These are phyloP conservation scores for Glebionis coronaria DNA, from an alignment of 129 eudicot species.

Conservation along the genomic window DNA sequence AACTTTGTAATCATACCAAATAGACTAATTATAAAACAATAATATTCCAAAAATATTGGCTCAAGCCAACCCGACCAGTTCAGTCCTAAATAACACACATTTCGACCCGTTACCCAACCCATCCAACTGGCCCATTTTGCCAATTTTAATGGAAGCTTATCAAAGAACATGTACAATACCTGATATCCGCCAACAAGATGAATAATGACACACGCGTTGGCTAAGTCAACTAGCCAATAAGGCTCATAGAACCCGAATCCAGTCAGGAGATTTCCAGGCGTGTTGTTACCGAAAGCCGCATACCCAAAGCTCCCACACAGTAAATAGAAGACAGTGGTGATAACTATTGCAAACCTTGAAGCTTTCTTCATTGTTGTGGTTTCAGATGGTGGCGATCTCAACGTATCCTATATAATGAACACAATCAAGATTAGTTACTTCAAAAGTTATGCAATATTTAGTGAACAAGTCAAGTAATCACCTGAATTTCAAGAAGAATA, in stretches of 20 bases:
- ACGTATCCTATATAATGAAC: constrained; percentile 45
- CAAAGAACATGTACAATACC: constrained; percentile 21
- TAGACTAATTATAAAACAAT: background rate
- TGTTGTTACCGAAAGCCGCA: constrained; percentile 59
- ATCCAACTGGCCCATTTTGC: background rate
- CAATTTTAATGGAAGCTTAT: background rate
- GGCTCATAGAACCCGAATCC: constrained; percentile 76
- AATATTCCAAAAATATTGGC: background rate
- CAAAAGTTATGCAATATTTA: constrained; percentile 4
- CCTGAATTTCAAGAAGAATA: constrained; percentile 71
- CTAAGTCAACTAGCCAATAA: constrained; percentile 61
- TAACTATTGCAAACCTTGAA: constrained; percentile 36
- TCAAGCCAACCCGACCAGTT: background rate
- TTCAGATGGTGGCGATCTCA: constrained; percentile 50
- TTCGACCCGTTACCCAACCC: background rate
- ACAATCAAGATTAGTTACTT: constrained; percentile 10
- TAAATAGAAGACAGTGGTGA: constrained; percentile 52
- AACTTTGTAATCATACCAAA: background rate
- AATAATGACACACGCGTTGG: constrained; percentile 50
- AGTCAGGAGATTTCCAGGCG: constrained; percentile 61
- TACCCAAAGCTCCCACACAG: constrained; percentile 65
- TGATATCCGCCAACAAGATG: constrained; percentile 60
- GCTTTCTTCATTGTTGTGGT: constrained; percentile 60
- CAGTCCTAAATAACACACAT: too few species aligned
- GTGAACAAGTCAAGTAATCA: constrained; percentile 15